These are phyloP conservation scores for Arbutus unedo DNA, from an alignment of 148 eudicot genomes.

Conservation along the genomic window DNA sequence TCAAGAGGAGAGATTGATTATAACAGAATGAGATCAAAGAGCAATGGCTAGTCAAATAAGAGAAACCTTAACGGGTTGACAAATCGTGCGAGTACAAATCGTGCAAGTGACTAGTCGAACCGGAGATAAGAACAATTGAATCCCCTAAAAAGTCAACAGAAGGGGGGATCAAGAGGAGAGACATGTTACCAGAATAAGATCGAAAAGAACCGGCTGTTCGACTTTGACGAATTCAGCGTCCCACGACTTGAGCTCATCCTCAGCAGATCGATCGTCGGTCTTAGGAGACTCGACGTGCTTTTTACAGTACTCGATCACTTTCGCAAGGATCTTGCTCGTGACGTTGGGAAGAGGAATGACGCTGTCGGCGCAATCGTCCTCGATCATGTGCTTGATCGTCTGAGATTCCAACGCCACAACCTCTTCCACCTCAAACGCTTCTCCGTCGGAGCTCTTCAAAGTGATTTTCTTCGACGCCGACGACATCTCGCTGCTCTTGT, in stretches of 20 bases:
- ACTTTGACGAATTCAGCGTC: slow-evolving; percentile 32
- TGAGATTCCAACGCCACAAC: slow-evolving; percentile 26
- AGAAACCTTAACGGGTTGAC: not conserved
- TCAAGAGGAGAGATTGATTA: no score
- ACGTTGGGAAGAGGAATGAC: slow-evolving; percentile 37
- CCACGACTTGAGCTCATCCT: slow-evolving; percentile 23
- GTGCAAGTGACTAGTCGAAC: not conserved
- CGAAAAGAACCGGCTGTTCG: slow-evolving; percentile 29
- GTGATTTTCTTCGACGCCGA: slow-evolving; percentile 17
- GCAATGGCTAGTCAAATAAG: not conserved
- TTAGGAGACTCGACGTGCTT: slow-evolving; percentile 18
- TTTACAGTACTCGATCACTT: slow-evolving; percentile 37
- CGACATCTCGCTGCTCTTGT: not conserved
- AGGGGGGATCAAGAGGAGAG: not conserved
- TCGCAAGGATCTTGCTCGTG: slow-evolving; percentile 18
- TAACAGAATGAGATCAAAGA: no score
- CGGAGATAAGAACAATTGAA: not conserved
- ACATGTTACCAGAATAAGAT: slow-evolving; percentile 35
- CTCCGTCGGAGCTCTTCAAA: slow-evolving; percentile 24
- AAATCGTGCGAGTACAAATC: no score
- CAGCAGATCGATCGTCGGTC: slow-evolving; percentile 11
- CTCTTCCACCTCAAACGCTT: slow-evolving; percentile 30
- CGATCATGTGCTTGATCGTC: slow-evolving; percentile 30
- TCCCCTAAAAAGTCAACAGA: not conserved
- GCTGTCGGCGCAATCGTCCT: slow-evolving; percentile 21